Conservation (phyloP, 139 green algal species). For the Chlorella sp. region DNA sequence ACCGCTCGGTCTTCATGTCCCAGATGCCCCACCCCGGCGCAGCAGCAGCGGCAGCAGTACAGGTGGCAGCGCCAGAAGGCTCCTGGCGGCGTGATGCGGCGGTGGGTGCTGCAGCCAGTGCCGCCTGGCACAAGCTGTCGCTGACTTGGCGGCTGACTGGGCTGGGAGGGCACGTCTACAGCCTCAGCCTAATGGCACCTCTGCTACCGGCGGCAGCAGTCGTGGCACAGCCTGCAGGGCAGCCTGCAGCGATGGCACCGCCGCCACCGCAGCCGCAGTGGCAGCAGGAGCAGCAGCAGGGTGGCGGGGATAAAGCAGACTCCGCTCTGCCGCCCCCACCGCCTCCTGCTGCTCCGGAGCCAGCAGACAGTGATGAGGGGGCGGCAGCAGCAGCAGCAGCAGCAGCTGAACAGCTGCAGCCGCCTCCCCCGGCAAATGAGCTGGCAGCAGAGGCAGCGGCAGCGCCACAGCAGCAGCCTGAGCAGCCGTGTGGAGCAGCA, state of each 20-base stretch:
- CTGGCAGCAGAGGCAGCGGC: not conserved
- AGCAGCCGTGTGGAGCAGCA: slow-evolving; percentile 37
- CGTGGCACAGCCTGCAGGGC: not conserved
- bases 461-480: not conserved
- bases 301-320: not conserved
- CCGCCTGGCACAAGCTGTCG: slow-evolving; percentile 7
- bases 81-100: slow-evolving; percentile 5
- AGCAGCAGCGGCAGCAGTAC: not conserved
- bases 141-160: slow-evolving; percentile 19
- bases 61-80: not conserved
- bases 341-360: not conserved
- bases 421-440: not conserved
- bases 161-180: slow-evolving; percentile 14
- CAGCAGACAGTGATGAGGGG: too few relatives aligned
- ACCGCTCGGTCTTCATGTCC: not conserved
- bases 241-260: not conserved
- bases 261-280: not conserved
- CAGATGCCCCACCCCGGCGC: not conserved
- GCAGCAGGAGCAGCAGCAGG: not conserved
- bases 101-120: not conserved
- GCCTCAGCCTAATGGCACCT: slow-evolving; percentile 6
- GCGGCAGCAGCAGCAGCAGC: not conserved
- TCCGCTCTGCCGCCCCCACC: not conserved
- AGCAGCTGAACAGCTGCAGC: not conserved
- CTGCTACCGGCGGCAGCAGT: not conserved